Evolutionary conservation across 176 grass and related monocot genomes (phyloP).

Genomic region (Carex pumila): DNA sequence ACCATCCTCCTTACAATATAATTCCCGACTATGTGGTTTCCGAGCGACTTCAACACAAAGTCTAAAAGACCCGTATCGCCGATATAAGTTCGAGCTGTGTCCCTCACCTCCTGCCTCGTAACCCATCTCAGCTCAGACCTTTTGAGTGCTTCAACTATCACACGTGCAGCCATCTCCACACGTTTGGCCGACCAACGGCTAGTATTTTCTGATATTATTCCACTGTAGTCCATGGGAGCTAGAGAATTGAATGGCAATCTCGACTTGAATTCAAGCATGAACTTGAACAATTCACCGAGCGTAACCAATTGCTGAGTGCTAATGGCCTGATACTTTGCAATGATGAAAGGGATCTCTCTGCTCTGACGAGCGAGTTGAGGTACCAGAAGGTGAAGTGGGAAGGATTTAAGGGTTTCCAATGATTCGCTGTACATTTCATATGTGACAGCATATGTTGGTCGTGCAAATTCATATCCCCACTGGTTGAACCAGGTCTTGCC

Average conservation of each 20-base stretch:
- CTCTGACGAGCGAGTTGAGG: constrained; percentile 40
- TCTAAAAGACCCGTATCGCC: constrained; percentile 90
- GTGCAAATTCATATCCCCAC: constrained; percentile 73
- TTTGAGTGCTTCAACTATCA: constrained; percentile 84
- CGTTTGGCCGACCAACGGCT: constrained; percentile 86
- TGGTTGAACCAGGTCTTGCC: constrained; percentile 79
- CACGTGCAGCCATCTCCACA: constrained; percentile 71
- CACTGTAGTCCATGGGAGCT: constrained; percentile 56
- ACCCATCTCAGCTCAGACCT: constrained; percentile 57
- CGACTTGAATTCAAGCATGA: constrained; percentile 78
- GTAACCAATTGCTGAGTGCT: constrained; percentile 48
- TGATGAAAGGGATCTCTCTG: constrained; percentile 49
- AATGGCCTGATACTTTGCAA: constrained; percentile 75
- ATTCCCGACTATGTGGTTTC: constrained; percentile 78
- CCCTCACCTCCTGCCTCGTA: constrained; percentile 83
- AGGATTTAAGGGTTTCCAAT: constrained; percentile 44
- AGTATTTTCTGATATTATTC: constrained; percentile 55
- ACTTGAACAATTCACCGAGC: constrained; percentile 62
- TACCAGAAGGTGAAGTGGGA: constrained; percentile 51
- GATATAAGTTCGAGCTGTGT: constrained; percentile 69
- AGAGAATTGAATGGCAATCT: constrained; percentile 41
- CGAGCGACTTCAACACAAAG: constrained; percentile 87
- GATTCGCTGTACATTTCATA: constrained; percentile 62
- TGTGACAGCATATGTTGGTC: constrained; percentile 52
- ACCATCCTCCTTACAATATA: constrained; percentile 75